Evolutionary conservation across 2,329 filamentous ascomycete genomes (phyloP).

Genomic region (Aspergillus candidus): DNA sequence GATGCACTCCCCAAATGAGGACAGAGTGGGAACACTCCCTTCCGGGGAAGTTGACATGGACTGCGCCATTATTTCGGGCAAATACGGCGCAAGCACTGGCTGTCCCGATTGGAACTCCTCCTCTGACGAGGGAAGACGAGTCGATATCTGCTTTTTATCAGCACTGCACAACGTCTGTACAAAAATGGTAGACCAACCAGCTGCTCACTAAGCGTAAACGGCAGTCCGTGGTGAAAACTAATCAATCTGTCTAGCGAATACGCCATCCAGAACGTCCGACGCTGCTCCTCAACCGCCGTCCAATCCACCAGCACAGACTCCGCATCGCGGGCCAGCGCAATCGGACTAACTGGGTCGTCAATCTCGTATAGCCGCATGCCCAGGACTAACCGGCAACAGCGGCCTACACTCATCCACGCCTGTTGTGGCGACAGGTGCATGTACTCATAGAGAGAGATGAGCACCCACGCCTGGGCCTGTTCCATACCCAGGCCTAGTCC

Average conservation of each 20-base stretch:
- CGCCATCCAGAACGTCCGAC: slow-evolving; percentile 39
- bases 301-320: slow-evolving; percentile 15
- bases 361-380: slow-evolving; percentile 31
- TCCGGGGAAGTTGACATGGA: neutral
- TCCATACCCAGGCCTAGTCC: slow-evolving; percentile 19
- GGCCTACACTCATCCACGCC: slow-evolving; percentile 34
- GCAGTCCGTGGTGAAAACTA: slow-evolving; percentile 26
- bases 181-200: slow-evolving; percentile 13
- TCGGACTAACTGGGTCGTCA: slow-evolving; percentile 21
- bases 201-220: slow-evolving; percentile 24
- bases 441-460: slow-evolving; percentile 35
- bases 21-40: slow-evolving; percentile 9
- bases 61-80: slow-evolving; percentile 25
- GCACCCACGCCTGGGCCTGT: slow-evolving; percentile 33
- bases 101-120: slow-evolving; percentile 31
- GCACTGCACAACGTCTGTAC: too few relatives aligned
- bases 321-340: slow-evolving; percentile 8
- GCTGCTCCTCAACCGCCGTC: slow-evolving; percentile 29
- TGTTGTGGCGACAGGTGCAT: slow-evolving; percentile 29
- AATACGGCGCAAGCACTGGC: slow-evolving; percentile 21
- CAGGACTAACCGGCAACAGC: slow-evolving; percentile 34
- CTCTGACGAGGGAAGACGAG: slow-evolving; percentile 33
- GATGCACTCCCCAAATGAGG: slow-evolving; percentile 30
- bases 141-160: slow-evolving; percentile 25
- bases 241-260: slow-evolving; percentile 34